These are phyloP conservation scores for Heterococcus sp. DNA, from an alignment of 108 stramenopile genomes.

Conservation along the genomic window DNA sequence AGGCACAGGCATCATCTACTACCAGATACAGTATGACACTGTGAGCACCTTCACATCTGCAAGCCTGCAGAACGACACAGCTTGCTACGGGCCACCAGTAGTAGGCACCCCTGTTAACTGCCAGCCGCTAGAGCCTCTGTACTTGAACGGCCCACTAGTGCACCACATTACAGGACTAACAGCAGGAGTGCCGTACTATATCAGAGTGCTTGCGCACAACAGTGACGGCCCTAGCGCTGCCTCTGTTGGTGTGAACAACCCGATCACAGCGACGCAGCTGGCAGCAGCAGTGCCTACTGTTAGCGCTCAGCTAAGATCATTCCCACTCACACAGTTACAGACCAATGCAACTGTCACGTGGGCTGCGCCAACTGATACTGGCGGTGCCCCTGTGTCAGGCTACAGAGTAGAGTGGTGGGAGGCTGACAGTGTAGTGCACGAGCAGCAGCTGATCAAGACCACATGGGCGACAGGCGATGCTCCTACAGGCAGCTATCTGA, in stretches of 20 bases:
- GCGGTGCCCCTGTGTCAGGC: conserved; percentile 47
- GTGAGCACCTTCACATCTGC: conserved; percentile 44
- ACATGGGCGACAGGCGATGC: conserved; percentile 8
- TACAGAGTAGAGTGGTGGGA: conserved; percentile 59
- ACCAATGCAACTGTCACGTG: conserved; percentile 25
- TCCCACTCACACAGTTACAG: not conserved
- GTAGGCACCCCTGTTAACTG: not conserved
- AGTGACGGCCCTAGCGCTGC: conserved; percentile 54
- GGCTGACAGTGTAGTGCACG: conserved; percentile 24
- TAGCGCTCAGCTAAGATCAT: not conserved
- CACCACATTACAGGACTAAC: conserved; percentile 46
- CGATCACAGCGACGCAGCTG: conserved; percentile 29
- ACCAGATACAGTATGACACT: conserved; percentile 60
- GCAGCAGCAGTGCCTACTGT: conserved; percentile 14
- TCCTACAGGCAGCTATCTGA: not conserved
- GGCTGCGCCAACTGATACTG: conserved; percentile 38
- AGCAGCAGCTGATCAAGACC: conserved; percentile 48
- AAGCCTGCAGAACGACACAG: not conserved
- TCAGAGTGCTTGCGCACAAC: conserved; percentile 62
- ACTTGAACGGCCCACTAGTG: conserved; percentile 41
- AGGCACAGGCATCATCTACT: conserved; percentile 60
- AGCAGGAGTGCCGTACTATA: conserved; percentile 60
- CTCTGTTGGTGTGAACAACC: conserved; percentile 44
- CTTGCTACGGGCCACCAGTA: not conserved
- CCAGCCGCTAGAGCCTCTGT: conserved; percentile 14